Evolutionary conservation across 2,329 filamentous ascomycete genomes (phyloP), one percentile per base, ranked within the genome.

Genomic region (Stylonectria norvegica): DNA sequence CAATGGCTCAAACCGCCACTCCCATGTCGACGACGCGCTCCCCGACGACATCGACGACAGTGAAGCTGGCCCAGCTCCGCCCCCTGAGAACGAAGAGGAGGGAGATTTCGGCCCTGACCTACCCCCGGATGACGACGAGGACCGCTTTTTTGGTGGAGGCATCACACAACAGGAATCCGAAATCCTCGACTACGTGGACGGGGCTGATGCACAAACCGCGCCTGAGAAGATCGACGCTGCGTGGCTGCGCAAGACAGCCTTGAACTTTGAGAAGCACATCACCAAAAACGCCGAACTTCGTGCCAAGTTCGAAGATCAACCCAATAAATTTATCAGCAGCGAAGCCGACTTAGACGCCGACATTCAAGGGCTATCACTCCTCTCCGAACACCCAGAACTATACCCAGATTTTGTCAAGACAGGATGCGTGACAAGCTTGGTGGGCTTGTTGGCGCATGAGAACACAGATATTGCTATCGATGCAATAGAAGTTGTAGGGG

Each of bases 391-490:
- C 59, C 77, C 90, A 3, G 83, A 86, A 45, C 74, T 95, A 15
- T 96, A 93, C 63, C 70, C 71, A 10, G 87, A 94, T 46, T 89
- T 95, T 57, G 82, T 85, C 20, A 83, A 81, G 50, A 71, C 89
- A 36, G 86, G 86, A 15, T 86, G 81, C 43, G 80, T 82, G 1
- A 78, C 68, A 4, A 90, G 84, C 39, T 66, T 98, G 36, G 88
- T 95, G 2, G 79, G 83, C 2, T 67, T 98, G 37, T 70, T 98
- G 34, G 85, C 91, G 12, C 93, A 98, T 62, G 93, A 98, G 56
- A 98, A 98, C 62, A 91, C 90, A 1, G 93, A 98, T 59, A 94
- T 98, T 50, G 89, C 93, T 9, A 95, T 97, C 55, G 87, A 85
- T 48, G 87, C 85, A 1, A 83, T 95, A 35, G 86, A 97, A 67